Evolutionary conservation across 352 stramenopile genomes (phyloP), one percentile per base, ranked within the genome.

Genomic region (Phytophthora idaei): DNA sequence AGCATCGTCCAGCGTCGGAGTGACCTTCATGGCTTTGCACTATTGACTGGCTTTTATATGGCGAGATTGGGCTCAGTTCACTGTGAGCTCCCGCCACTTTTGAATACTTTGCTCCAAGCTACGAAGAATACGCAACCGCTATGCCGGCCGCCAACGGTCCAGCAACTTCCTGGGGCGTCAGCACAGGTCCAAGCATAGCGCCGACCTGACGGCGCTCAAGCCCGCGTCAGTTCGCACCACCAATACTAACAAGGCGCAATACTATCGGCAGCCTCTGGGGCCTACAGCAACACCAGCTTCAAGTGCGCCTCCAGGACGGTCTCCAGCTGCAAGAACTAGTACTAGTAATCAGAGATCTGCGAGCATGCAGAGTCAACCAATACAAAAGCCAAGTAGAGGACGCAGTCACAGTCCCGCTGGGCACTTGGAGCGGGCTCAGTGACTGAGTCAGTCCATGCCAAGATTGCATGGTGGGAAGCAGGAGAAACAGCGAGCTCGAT

Each of bases 21-120:
- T 29, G 8, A 47, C 47, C 36, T 73, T 44, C 64, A 71, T 77
- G 32, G 31, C 41, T 69, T 46, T 65, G 53, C 44, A 67, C 67
- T 1, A 15, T 12, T 49, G 41, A 64, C 7, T 65, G 48, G 41
- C 45, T 58, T 65, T 64, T 63, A 46, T 61, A 55, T 66, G 63
- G 62, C 44, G 44, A 49, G 8, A 47, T 27, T 47, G 41, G 41
- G 17, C 32, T 36, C 42, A 52, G n/a, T 7, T 36, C 21, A 21
- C 21, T 21, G 21, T 21, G 3, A 45, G n/a, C 11, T 44, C 29
- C 28, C 5, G 32, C 61, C 12, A 39, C 11, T 62, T 54, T n/a
- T 29, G 34, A 41, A 61, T 7, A 49, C 47, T 42, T 55, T 29
- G 15, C 49, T 3, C 36, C 11, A 34, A 51, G 28, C 39, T 11